Percentiles rank a stretch among this genome's conserved stretches.
phyloP scores from a whole-genome alignment of 2,329 filamentous ascomycete genomes.

The Trichoderma citrinoviride region DNA sequence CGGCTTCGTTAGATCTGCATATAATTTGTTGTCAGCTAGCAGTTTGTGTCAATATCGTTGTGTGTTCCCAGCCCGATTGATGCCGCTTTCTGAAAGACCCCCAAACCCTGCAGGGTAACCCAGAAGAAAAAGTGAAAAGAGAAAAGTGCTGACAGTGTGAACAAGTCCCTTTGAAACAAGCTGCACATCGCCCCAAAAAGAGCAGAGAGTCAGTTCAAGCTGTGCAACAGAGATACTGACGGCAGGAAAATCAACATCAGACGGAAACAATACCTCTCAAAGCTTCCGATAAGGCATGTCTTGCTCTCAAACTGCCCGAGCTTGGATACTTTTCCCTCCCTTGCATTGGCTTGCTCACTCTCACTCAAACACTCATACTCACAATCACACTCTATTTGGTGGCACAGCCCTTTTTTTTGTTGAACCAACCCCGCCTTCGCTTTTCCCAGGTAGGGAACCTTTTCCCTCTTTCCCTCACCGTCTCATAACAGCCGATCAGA shows the following conservation, averaged over 20 bases:
- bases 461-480: conserved; percentile 16
- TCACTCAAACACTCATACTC: too few species aligned
- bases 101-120: background rate
- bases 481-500: background rate
- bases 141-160: background rate
- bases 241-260: background rate
- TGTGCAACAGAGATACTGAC: background rate
- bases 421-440: conserved; percentile 11
- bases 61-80: background rate
- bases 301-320: background rate
- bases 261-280: background rate
- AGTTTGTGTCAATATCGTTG: background rate
- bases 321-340: background rate
- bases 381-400: background rate
- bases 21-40: background rate
- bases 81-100: too few species aligned
- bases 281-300: conserved; percentile 1
- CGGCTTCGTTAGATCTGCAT: too few species aligned
- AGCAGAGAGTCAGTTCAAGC: background rate
- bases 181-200: background rate
- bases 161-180: background rate
- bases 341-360: background rate
- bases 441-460: background rate
- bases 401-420: conserved; percentile 9
- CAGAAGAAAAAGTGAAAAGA: background rate